Conservation (phyloP, 78 protist species). For the Dictyostelium capitatum region DNA sequence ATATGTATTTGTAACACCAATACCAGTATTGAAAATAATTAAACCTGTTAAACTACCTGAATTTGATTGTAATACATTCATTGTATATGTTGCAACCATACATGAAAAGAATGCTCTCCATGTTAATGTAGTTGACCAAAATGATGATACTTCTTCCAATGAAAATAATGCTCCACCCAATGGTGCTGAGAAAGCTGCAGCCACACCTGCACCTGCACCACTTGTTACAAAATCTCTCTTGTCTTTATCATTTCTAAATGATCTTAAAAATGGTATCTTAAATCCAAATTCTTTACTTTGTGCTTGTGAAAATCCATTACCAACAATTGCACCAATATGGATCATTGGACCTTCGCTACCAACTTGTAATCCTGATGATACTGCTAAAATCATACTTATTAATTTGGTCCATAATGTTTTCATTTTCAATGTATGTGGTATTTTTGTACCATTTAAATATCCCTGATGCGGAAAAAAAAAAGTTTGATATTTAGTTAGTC, state of each 20-base stretch:
- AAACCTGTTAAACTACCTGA: background rate
- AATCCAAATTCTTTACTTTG: constrained; percentile 81
- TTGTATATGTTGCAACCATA: constrained; percentile 85
- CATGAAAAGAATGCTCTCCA: constrained; percentile 93
- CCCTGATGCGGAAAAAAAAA: too few species aligned
- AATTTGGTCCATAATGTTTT: constrained; percentile 86
- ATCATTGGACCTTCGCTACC: constrained; percentile 96
- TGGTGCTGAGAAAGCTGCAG: constrained; percentile 97
- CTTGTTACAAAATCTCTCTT: constrained; percentile 91
- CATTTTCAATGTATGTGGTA: constrained; percentile 58
- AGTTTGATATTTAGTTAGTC: too few species aligned
- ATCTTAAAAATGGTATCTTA: constrained; percentile 52
- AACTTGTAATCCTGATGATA: constrained; percentile 63
- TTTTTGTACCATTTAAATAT: constrained; percentile 83
- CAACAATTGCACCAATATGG: constrained; percentile 91
- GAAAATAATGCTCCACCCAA: constrained; percentile 95
- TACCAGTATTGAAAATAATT: constrained; percentile 57
- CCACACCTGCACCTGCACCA: constrained; percentile 98
- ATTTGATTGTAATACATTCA: constrained; percentile 68
- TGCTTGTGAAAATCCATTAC: constrained; percentile 93
- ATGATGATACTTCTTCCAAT: constrained; percentile 93
- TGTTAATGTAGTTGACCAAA: constrained; percentile 89
- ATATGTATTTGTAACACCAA: background rate
- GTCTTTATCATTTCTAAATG: constrained; percentile 91
- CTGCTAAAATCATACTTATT: constrained; percentile 82